A percentile compares a stretch with the other conserved stretches of the same genome.
phyloP scores from a whole-genome alignment of 257 asterid species.

The Nyctanthes arbortristis region DNA sequence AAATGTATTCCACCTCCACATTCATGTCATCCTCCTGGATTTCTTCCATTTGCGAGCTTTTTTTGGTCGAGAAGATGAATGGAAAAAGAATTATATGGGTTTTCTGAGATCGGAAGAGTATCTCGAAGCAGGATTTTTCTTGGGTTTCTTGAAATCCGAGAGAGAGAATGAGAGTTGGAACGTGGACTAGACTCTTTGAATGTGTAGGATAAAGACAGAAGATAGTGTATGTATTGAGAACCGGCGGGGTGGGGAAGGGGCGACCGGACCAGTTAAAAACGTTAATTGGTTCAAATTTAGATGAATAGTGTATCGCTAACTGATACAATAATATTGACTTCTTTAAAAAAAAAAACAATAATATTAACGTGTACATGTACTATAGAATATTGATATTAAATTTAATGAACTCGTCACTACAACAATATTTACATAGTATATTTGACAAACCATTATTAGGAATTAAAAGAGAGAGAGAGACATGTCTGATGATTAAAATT shows the following conservation, averaged over 20 bases:
- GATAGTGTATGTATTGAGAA: conserved; percentile 26
- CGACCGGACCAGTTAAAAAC: no score
- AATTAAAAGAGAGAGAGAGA: no score
- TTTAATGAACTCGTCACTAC: no score
- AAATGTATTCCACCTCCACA: conserved; percentile 46
- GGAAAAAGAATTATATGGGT: background rate
- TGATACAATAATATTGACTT: no score
- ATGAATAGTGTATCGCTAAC: conserved; percentile 41
- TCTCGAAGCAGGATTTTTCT: background rate
- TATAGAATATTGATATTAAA: no score
- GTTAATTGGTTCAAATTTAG: conserved; percentile 51
- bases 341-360: no score
- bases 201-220: conserved; percentile 49
- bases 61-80: background rate
- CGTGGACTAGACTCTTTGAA: conserved; percentile 28
- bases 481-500: no score
- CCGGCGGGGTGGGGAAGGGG: conserved; percentile 27
- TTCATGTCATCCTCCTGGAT: conserved; percentile 51
- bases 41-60: conserved; percentile 43
- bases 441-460: no score
- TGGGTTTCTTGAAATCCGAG: conserved; percentile 19
- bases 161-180: conserved; percentile 34
- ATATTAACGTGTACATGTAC: no score
- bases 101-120: background rate
- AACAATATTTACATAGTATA: no score